A percentile compares a stretch with the other conserved stretches of the same genome.
These are phyloP conservation scores for Sclerotinia sclerotiorum DNA, from an alignment of 2,329 filamentous ascomycete species.

Conservation along the genomic window DNA sequence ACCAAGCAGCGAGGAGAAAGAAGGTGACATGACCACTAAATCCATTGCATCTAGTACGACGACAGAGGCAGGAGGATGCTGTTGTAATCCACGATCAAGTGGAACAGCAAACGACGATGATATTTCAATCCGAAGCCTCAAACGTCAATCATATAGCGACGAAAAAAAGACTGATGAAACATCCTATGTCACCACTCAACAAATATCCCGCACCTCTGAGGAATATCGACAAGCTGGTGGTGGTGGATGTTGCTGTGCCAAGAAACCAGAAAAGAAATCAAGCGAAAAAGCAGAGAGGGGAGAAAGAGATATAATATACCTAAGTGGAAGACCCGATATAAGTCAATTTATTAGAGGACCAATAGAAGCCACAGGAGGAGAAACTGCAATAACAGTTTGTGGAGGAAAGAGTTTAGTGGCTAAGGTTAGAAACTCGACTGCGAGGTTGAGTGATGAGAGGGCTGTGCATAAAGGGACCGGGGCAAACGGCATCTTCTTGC, in stretches of 20 bases:
- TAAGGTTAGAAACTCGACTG: constrained; percentile 55
- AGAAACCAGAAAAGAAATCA: not conserved
- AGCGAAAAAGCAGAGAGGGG: constrained; percentile 7
- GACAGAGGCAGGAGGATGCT: constrained; percentile 17
- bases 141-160: constrained; percentile 16
- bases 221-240: not conserved
- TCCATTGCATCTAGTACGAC: constrained; percentile 18
- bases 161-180: constrained; percentile 12
- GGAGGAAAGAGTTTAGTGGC: constrained; percentile 57
- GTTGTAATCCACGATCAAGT: constrained; percentile 17
- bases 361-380: constrained; percentile 58
- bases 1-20: constrained; percentile 4
- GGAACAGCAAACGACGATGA: constrained; percentile 7
- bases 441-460: constrained; percentile 57
- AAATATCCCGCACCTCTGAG: not conserved
- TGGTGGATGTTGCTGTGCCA: constrained; percentile 20
- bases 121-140: constrained; percentile 11
- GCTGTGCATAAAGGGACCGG: constrained; percentile 65
- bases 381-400: constrained; percentile 62
- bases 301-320: constrained; percentile 40
- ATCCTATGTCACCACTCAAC: not conserved
- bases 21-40: constrained; percentile 21
- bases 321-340: constrained; percentile 49
- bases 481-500: constrained; percentile 60
- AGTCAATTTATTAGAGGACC: constrained; percentile 52